Base-by-base conservation (phyloP, 2,329 filamentous ascomycete genomes). In the Colletotrichum tabaci region DNA sequence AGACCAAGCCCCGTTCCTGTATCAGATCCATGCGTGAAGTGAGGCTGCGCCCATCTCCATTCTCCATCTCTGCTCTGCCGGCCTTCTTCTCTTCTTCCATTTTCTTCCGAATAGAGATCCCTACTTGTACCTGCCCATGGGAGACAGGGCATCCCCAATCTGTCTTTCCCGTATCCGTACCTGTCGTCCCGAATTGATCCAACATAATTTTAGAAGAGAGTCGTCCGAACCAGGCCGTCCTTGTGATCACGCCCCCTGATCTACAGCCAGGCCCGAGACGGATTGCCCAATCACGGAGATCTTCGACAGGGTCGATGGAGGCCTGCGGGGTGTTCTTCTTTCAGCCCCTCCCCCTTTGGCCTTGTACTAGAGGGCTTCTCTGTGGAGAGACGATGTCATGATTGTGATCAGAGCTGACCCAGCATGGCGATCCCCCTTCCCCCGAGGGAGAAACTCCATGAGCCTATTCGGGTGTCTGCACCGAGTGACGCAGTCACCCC, bases 231-330 rank as follows among this genome's bases (percentile, higher is more conserved):
- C 35, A 58, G 68, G 50, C 50, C 67, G 63, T 65, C 46, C 66
- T 50, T 50, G 66, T 69, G 55, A 65, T 53, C 52, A 73, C 71
- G 21, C 68, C 74, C 30, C n/a, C 68, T 75, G 21, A 72, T 77
- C 35, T 52, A 76, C 21, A 72, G 52, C 66, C 42, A 56, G n/a
- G 9, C n/a, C 44, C 10, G 46, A n/a, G 40, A 49, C 23, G 57
- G 42, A 47, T 30, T 46, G 35, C 8, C 65, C 64, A 58, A 57
- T 49, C 68, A 53, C 46, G 65, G 65, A 30, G 52, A 60, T 67
- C 52, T 63, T 55, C 16, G 56, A 71, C 44, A 42, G 23, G 8
- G 21, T 12, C 16, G 13, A 46, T 46, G 64, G 57, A 62, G 46
- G 57, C 52, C 52, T 62, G 57, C 68, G n/a, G 23, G 57, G 35